Base-by-base conservation (phyloP, 2,329 filamentous ascomycete genomes). In the Aspergillus sp. region DNA sequence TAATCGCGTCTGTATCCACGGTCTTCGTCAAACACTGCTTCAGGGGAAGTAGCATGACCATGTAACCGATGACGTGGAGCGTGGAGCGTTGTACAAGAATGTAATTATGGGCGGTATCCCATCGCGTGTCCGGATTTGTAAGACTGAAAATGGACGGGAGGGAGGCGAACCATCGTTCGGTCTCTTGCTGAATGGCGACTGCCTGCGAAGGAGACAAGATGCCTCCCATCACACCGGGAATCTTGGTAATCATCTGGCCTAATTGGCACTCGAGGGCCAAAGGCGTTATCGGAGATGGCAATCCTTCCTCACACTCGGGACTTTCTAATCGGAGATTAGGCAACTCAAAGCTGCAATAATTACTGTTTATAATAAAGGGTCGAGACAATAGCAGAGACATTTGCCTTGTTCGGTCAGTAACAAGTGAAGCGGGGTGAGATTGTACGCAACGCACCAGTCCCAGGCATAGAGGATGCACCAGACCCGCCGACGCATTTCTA, bases 381-480 rank as follows among this genome's bases (percentile, higher is more conserved):
- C 77, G 70, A 8, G 71, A 72, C 6, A 79, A 60, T 61, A 76
- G 67, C 6, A 73, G 58, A 2, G 72, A 71, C 65, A 79, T 77
- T 65, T 67, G 71, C 68, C 70, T 70, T 61, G 13, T 30, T 35
- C 2, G 24, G 32, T 57, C 22, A 51, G 49, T 45, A 17, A 19
- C 7, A 14, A 5, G 24, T 3, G 8, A 46, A 5, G 3, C 2
- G 19, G 48, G 49, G 7, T 13, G 8, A 13, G 6, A 59, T 14
- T 8, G 35, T 38, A 4, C 4, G 65, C 60, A 43, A 32, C 57
- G 46, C 65, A 77, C 76, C 76, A 78, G 48, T 79, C 77, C 76
- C 76, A 80, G 35, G 72, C 57, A 54, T 75, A 78, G 11, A 79
- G 57, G 20, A 79, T 61, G 36, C 71, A 71, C 77, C 76, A 79